Evolutionary conservation across 495 filamentous ascomycete species (phyloP), one percentile per base, ranked within the genome.

Genomic region (Penicillium canescens): DNA sequence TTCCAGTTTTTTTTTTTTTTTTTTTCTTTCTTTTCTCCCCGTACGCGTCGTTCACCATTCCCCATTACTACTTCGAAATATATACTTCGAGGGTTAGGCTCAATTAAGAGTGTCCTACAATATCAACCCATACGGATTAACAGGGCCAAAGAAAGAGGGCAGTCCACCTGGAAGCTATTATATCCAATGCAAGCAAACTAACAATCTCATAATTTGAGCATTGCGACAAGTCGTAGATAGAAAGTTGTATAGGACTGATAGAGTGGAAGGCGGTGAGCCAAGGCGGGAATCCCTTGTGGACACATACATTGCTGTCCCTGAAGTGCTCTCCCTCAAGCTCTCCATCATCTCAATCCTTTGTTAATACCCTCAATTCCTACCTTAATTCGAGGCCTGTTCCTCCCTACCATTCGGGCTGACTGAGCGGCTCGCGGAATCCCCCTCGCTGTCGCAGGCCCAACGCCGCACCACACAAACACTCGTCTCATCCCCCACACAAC

Each of bases 221-320:
- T 9, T 31, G 28, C 28, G 28, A 26, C 24, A 4, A 26, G 4
- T 7, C 6, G 23, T 24, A 6, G 28, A 31, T 31, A 9, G 28
- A 31, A 31, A 43, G 11, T 39, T 49, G 46, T 49, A 49, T 40
- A 49, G 28, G 31, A 52, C 35, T 18, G 51, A 41, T 7, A 13
- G 50, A 40, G 16, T n/a, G 52, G 69, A 63, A 76, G 71, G 73
- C 73, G 73, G 73, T 74, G 70, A 74, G 63, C 13, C 40, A 28
- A 41, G 64, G 69, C 71, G 71, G 70, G 65, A 70, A 68, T 71
- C 71, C 68, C 70, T 76, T 76, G 73, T 74, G 73, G 73, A 76
- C 73, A 76, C 71, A 76, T 74, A 67, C 62, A 66, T 66, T 66
- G 49, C 49, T 51, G 64, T 67, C 64, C 64, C 64, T 67, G 64